phyloP scores from a whole-genome alignment of 345 rosid species.

The Syzygium jambos region DNA sequence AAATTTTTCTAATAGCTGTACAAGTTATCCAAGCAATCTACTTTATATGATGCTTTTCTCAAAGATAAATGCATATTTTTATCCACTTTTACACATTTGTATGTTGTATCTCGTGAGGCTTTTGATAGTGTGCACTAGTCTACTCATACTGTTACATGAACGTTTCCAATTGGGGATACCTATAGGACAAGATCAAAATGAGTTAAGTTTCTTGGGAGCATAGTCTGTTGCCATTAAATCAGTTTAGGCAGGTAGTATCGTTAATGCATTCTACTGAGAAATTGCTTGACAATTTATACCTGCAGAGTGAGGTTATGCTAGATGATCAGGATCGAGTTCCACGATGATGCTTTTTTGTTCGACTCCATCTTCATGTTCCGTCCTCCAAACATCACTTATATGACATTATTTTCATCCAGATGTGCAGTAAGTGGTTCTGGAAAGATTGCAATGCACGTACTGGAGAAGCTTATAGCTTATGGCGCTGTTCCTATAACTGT shows the following conservation, averaged over 20 bases:
- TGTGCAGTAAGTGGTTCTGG: constrained; percentile 97
- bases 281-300: neutral
- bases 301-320: neutral
- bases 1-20: neutral
- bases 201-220: neutral
- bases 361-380: neutral
- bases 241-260: neutral
- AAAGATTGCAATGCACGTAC: constrained; percentile 97
- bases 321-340: neutral
- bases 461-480: constrained; percentile 93
- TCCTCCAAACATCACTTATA: neutral
- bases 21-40: neutral
- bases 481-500: constrained; percentile 90
- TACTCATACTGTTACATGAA: neutral
- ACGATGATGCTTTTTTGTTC: neutral
- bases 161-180: neutral
- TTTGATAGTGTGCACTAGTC: neutral
- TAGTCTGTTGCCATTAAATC: neutral
- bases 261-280: neutral
- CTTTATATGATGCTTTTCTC: neutral
- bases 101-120: neutral
- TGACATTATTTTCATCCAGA: constrained; percentile 23
- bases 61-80: neutral
- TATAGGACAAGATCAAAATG: neutral
- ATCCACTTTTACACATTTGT: neutral